phyloP scores from a whole-genome alignment of 768 basidiomycete genomes.

The Phlebiopsis flavidoalba region DNA sequence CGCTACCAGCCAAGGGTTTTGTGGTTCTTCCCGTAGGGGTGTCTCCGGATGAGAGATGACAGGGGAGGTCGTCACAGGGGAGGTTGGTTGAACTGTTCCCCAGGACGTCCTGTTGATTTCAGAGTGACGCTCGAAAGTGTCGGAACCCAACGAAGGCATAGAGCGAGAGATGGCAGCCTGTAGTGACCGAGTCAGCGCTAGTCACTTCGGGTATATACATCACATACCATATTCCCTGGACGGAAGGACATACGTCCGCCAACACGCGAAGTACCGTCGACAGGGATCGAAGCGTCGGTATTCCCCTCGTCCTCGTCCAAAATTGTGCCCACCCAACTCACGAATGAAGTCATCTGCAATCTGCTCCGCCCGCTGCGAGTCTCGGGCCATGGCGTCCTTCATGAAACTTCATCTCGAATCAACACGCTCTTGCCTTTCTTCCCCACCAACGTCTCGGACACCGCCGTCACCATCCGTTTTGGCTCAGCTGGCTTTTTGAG shows the following conservation, averaged over 20 bases:
- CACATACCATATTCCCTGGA: slow-evolving; percentile 39
- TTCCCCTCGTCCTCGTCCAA: slow-evolving; percentile 27
- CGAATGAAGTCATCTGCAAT: slow-evolving; percentile 68
- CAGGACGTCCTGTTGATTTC: slow-evolving; percentile 50
- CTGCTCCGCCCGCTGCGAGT: slow-evolving; percentile 49
- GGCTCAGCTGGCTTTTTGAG: slow-evolving; percentile 39
- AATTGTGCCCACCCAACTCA: slow-evolving; percentile 52
- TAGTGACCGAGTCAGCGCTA: neutral
- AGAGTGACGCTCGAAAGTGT: slow-evolving; percentile 68
- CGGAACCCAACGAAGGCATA: slow-evolving; percentile 35
- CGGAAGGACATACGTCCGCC: slow-evolving; percentile 65
- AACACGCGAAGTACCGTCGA: slow-evolving; percentile 46
- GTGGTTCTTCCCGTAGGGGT: slow-evolving; percentile 14
- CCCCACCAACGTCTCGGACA: slow-evolving; percentile 18
- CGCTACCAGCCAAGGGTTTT: slow-evolving; percentile 80
- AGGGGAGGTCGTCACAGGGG: slow-evolving; percentile 19
- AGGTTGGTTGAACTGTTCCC: slow-evolving; percentile 23
- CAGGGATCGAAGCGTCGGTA: slow-evolving; percentile 25
- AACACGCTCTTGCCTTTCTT: slow-evolving; percentile 63
- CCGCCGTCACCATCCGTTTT: slow-evolving; percentile 18
- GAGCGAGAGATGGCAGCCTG: slow-evolving; percentile 17
- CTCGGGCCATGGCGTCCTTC: slow-evolving; percentile 81
- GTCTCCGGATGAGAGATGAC: slow-evolving; percentile 6
- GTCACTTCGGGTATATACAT: neutral
- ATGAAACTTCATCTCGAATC: slow-evolving; percentile 99